Evolutionary conservation across 371 early-diverging fungal species (phyloP).

Genomic region (Dipsacomyces acuminosporus): DNA sequence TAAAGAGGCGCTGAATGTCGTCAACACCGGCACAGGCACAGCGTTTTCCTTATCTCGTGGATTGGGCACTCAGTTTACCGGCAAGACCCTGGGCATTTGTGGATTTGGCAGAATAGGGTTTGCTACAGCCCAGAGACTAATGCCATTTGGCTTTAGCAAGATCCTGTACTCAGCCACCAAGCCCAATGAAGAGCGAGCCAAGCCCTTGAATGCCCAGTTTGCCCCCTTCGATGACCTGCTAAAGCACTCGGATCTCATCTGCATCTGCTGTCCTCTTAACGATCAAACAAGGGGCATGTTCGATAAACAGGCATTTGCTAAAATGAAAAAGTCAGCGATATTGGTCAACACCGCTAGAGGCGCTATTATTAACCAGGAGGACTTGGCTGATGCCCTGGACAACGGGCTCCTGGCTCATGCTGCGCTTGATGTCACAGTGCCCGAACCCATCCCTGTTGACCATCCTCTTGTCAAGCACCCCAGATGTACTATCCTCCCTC

Average conservation of each 20-base stretch:
- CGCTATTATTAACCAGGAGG: conserved; percentile 70
- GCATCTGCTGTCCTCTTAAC: conserved; percentile 70
- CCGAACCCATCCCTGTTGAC: conserved; percentile 70
- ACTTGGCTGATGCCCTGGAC: conserved; percentile 63
- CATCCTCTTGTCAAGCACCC: conserved; percentile 58
- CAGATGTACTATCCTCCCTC: conserved; percentile 69
- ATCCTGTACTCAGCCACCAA: conserved; percentile 49
- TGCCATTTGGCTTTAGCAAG: conserved; percentile 60
- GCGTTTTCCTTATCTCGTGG: conserved; percentile 38
- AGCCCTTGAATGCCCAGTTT: conserved; percentile 3
- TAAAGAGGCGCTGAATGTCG: conserved; percentile 50
- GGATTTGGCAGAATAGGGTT: conserved; percentile 82
- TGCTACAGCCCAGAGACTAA: conserved; percentile 65
- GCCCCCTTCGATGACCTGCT: conserved; percentile 55
- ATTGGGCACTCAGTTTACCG: conserved; percentile 65
- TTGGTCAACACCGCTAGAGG: conserved; percentile 83
- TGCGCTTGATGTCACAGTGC: conserved; percentile 83
- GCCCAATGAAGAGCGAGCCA: conserved; percentile 11
- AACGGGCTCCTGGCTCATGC: conserved; percentile 61
- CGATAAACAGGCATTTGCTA: conserved; percentile 54
- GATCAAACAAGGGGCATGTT: conserved; percentile 68
- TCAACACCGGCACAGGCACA: conserved; percentile 5
- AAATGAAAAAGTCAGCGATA: conserved; percentile 67
- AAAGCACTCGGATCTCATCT: conserved; percentile 62
- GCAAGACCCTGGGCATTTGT: conserved; percentile 77